A percentile compares a stretch with the other conserved stretches of the same genome.
Evolutionary conservation across 495 filamentous ascomycete genomes (phyloP).

Genomic region (Diplogelasinospora grovesii): DNA sequence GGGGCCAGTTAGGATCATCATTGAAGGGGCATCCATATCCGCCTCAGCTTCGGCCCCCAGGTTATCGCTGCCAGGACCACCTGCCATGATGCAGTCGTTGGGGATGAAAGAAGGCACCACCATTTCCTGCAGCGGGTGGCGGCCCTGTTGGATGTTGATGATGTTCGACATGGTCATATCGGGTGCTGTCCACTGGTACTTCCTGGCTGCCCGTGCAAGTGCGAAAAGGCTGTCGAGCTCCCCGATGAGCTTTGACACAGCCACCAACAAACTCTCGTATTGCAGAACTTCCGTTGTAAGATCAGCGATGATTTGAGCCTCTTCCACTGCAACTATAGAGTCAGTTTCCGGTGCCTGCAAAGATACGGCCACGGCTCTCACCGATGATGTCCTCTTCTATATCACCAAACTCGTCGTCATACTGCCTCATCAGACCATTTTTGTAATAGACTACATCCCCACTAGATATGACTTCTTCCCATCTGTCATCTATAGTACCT

Average conservation of each 20-base stretch:
- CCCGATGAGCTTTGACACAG: constrained; percentile 69
- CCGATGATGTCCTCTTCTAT: constrained; percentile 76
- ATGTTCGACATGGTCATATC: constrained; percentile 64
- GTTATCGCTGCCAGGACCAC: constrained; percentile 44
- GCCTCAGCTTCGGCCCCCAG: constrained; percentile 1
- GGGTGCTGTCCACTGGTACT: constrained; percentile 66
- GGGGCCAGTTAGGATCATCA: constrained; percentile 82
- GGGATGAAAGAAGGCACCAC: constrained; percentile 80
- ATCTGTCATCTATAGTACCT: constrained; percentile 47
- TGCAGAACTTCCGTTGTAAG: constrained; percentile 66
- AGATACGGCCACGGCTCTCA: constrained; percentile 29
- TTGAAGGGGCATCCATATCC: constrained; percentile 46
- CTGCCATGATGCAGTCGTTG: constrained; percentile 66
- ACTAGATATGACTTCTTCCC: constrained; percentile 74
- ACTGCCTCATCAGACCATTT: constrained; percentile 71
- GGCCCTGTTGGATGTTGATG: constrained; percentile 71
- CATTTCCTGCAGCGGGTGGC: constrained; percentile 85
- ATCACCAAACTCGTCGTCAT: constrained; percentile 80
- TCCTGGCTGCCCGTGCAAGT: constrained; percentile 68
- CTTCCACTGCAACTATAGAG: constrained; percentile 56
- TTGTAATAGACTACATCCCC: constrained; percentile 79
- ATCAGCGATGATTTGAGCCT: constrained; percentile 82
- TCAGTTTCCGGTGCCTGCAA: not conserved
- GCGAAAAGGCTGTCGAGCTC: constrained; percentile 87
- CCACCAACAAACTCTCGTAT: constrained; percentile 59